Evolutionary conservation across 2,329 filamentous ascomycete species (phyloP), one percentile per base, ranked within the genome.

Genomic region (Clathrospora elynae): DNA sequence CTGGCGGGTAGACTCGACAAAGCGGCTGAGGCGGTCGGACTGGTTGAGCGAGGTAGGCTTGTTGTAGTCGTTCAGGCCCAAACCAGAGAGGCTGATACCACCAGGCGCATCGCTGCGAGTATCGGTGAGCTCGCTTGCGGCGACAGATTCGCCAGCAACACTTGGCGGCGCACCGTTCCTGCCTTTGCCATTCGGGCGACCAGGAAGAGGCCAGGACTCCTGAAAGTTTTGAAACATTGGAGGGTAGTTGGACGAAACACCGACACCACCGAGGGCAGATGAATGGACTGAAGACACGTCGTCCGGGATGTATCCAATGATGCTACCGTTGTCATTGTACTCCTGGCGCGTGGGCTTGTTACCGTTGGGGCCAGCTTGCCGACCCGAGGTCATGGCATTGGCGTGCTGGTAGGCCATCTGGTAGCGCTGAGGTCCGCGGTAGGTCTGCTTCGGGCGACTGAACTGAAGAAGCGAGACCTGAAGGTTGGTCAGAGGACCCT

Each of bases 211-310:
- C 93, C 93, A 99, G 3, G 78, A 80, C 57, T 97, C 92, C 7
- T 87, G 85, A 73, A 99, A 97, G 68, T 86, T 88, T 42, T 90
- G 90, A 72, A 99, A 99, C 87, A 96, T 95, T 12, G 88, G 87
- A 11, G 93, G 93, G 68, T 92, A 97, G 16, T 90, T 88, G 33
- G 86, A 85, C 38, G 85, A 79, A 19, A 95, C 78, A n/a, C 86
- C 87, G 23, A 88, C 87, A 24, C 90, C 90, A 40, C 90, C 90
- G 36, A 97, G 82, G 1, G 90, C 86, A 30, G 90, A 96, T 33
- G 90, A 91, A 71, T 97, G 92, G 31, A 99, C 87, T 2, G 91
- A 96, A 6, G 92, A 97, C 26, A 96, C 90, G 69, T 99, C 93
- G 62, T 99, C 93, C 2, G 92, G 90, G 48, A 99, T 96, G 68